phyloP scores from a whole-genome alignment of 768 basidiomycete genomes.

The Crassisporium funariophilum region DNA sequence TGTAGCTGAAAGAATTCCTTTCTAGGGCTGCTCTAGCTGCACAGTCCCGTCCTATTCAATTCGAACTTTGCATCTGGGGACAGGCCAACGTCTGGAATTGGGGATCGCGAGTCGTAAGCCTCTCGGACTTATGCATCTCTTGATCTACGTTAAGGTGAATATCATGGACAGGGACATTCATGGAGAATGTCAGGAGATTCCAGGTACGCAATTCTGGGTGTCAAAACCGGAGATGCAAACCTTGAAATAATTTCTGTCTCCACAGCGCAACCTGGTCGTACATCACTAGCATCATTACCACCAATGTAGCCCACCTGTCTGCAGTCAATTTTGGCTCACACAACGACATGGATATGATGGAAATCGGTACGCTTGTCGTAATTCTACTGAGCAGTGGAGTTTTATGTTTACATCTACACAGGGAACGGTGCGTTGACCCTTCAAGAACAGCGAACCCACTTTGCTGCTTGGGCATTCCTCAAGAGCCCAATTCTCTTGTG shows the following conservation, averaged over 20 bases:
- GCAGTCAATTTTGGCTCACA: slow-evolving; percentile 49
- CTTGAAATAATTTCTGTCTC: no score
- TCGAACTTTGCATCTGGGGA: slow-evolving; percentile 59
- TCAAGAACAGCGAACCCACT: slow-evolving; percentile 55
- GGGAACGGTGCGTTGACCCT: slow-evolving; percentile 53
- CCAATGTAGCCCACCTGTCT: slow-evolving; percentile 43
- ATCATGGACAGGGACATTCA: no score
- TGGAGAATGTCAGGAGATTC: no score
- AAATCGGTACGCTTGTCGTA: slow-evolving; percentile 34
- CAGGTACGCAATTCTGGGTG: no score
- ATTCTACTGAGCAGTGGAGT: no score
- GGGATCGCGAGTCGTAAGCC: slow-evolving; percentile 47
- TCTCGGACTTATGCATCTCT: no score
- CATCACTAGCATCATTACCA: slow-evolving; percentile 46
- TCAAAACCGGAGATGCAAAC: no score
- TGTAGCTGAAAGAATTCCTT: background rate
- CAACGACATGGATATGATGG: slow-evolving; percentile 65
- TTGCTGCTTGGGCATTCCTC: slow-evolving; percentile 59
- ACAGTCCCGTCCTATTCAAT: slow-evolving; percentile 49
- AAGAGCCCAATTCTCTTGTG: slow-evolving; percentile 59
- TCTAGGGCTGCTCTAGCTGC: slow-evolving; percentile 46
- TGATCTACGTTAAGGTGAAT: no score
- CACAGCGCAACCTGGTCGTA: slow-evolving; percentile 49
- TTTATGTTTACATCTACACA: slow-evolving; percentile 11
- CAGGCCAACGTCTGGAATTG: slow-evolving; percentile 55